phyloP scores from a whole-genome alignment of 768 basidiomycete species.

The Lactifluus rugatus region DNA sequence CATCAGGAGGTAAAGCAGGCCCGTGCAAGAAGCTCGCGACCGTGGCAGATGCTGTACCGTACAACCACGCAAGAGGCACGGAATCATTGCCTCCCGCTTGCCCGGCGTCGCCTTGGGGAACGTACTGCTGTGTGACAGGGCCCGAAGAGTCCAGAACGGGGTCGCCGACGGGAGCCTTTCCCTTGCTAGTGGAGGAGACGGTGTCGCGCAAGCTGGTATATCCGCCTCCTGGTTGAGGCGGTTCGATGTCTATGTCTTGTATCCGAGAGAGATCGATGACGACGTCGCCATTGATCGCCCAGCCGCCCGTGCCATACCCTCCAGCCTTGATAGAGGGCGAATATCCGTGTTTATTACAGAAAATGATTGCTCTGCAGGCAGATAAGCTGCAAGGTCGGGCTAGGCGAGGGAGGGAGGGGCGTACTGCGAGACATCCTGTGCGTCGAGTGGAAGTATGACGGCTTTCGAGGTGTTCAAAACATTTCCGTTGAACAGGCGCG shows the following conservation, averaged over 20 bases:
- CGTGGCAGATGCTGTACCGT: constrained; percentile 44
- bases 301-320: constrained; percentile 85
- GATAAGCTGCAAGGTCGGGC: background rate
- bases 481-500: constrained; percentile 64
- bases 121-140: constrained; percentile 37
- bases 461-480: constrained; percentile 50
- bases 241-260: constrained; percentile 56
- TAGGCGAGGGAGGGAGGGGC: background rate
- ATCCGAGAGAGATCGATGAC: constrained; percentile 73
- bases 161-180: constrained; percentile 33
- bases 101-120: constrained; percentile 35
- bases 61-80: constrained; percentile 23
- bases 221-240: constrained; percentile 32
- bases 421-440: constrained; percentile 73
- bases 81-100: background rate
- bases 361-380: constrained; percentile 47
- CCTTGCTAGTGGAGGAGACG: constrained; percentile 42
- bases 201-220: constrained; percentile 56
- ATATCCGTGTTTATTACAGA: constrained; percentile 61
- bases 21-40: constrained; percentile 45
- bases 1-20: constrained; percentile 25
- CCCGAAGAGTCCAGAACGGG: background rate
- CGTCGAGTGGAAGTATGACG: constrained; percentile 65
- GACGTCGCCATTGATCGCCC: constrained; percentile 80
- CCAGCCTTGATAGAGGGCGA: constrained; percentile 81